Evolutionary conservation across 1,284 basidiomycete species (phyloP), one percentile per base, ranked within the genome.

Genomic region (Sparassis latifolia): DNA sequence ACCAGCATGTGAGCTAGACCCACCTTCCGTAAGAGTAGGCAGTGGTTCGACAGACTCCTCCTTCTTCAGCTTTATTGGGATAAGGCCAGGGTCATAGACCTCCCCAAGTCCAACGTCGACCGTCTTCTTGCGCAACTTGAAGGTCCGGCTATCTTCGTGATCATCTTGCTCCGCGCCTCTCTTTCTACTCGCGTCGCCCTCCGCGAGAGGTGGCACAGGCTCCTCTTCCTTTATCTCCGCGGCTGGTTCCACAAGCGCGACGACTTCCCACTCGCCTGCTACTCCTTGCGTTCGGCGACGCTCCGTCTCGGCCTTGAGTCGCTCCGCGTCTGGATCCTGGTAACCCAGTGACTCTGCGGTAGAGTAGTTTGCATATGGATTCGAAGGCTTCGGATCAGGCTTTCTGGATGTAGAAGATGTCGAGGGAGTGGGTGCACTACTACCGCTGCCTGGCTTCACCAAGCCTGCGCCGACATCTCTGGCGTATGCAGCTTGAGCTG

Each of bases 211-310:
- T 1, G 20, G 28, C 37, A 38, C 38, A 29, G 4, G 46, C n/a
- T 45, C 49, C 10, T 45, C 49, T 20, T 20, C 20, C n/a, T 45
- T 45, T 5, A 64, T 57, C 10, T 63, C 58, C 28, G 60, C 53
- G 4, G 58, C 52, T 6, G 65, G 57, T 32, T 61, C 56, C 1
- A 58, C 52, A 3, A 77, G 62, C 3, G 77, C 72, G 6, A 97
- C 82, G 29, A 84, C 70, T 66, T 93, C 73, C 96, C 96, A 99
- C 57, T 84, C 77, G 1, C 96, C 94, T 0, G 83, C 86, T 5
- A 83, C 69, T 1, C 91, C 93, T 61, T 89, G 79, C 9, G 75
- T 76, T 56, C 75, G 71, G 50, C 82, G 73, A 53, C 76, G 66
- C 62, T 81, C 77, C 27, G 79, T 72, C 68, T 86, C 81, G 27